phyloP scores from a whole-genome alignment of 352 stramenopile genomes.

The Phytophthora sansomeana region DNA sequence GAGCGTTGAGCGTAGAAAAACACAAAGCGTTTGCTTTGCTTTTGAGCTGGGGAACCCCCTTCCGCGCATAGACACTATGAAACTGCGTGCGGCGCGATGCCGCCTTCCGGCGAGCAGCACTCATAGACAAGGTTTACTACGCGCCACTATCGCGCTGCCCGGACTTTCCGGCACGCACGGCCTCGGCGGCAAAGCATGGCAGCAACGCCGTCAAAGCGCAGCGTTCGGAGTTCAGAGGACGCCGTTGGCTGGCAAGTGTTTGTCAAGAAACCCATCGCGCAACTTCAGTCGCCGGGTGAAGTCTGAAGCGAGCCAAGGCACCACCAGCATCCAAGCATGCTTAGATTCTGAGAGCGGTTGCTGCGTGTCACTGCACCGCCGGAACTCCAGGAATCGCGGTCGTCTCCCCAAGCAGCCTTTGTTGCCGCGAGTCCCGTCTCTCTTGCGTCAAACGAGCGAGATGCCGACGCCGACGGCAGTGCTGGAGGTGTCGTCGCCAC shows the following conservation, averaged over 20 bases:
- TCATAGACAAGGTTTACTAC: background rate
- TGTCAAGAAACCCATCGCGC: background rate
- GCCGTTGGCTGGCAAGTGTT: background rate
- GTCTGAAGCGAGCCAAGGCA: background rate
- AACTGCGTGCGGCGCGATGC: background rate
- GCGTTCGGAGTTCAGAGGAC: background rate
- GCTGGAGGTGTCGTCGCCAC: constrained; percentile 1
- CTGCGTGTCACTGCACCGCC: constrained; percentile 17
- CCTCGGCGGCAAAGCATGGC: background rate
- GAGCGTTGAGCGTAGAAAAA: background rate
- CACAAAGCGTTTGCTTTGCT: background rate
- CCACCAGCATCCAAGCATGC: background rate
- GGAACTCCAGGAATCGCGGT: constrained; percentile 1
- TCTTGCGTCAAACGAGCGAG: constrained; percentile 13
- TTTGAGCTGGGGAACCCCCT: background rate
- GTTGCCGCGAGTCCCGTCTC: too few relatives aligned
- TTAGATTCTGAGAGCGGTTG: background rate
- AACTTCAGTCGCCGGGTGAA: background rate
- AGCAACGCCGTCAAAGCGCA: background rate
- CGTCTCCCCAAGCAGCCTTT: constrained; percentile 1
- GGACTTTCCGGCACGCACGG: background rate
- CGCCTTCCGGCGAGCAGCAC: background rate
- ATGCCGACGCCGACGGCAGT: background rate
- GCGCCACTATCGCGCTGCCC: background rate
- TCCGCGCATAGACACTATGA: background rate